Percentiles rank a stretch among this genome's conserved stretches.
Conservation (phyloP, 2,329 filamentous ascomycete genomes). For the Monosporascus sp. region DNA sequence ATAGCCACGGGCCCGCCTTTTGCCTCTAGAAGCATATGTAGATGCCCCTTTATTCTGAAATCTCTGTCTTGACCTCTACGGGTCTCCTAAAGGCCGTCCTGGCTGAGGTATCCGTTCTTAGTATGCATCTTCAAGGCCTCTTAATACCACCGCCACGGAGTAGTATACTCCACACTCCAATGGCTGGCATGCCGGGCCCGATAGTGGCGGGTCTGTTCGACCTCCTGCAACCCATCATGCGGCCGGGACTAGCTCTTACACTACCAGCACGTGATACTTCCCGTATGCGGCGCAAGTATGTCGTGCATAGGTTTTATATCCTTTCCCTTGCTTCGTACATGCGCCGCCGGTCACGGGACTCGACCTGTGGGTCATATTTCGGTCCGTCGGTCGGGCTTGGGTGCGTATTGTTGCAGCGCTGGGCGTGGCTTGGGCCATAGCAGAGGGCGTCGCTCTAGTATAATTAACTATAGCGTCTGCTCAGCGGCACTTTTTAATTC, state of each 20-base stretch:
- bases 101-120: too few relatives aligned
- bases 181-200: background rate
- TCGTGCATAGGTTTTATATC: slow-evolving; percentile 14
- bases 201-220: background rate
- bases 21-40: too few relatives aligned
- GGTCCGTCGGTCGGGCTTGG: background rate
- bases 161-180: too few relatives aligned
- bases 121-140: too few relatives aligned
- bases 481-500: too few relatives aligned
- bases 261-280: slow-evolving; percentile 14
- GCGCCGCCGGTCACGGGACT: background rate
- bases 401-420: background rate
- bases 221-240: slow-evolving; percentile 6
- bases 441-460: too few relatives aligned
- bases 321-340: background rate
- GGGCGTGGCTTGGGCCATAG: background rate
- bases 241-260: slow-evolving; percentile 1
- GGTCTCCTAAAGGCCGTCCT: too few relatives aligned
- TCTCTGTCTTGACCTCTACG: too few relatives aligned
- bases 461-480: too few relatives aligned
- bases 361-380: background rate
- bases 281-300: slow-evolving; percentile 16
- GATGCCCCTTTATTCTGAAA: too few relatives aligned
- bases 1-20: too few relatives aligned
- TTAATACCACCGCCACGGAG: too few relatives aligned